Percentiles rank a stretch among this genome's conserved stretches.
phyloP scores from a whole-genome alignment of 1,139 yeast genomes.

The Geotrichum siamense region DNA sequence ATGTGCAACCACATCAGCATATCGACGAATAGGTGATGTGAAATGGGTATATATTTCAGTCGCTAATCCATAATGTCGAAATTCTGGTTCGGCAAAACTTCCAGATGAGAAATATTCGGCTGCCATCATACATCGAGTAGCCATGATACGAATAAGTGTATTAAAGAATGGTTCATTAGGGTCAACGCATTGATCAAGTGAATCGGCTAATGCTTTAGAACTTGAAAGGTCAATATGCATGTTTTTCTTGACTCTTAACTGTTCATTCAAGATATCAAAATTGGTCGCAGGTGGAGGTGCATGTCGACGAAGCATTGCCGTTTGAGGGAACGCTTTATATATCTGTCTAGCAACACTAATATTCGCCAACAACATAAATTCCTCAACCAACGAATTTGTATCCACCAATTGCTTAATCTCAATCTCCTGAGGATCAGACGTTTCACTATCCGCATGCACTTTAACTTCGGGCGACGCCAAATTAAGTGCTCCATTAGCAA shows the following conservation, averaged over 20 bases:
- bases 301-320: slow-evolving; percentile 93
- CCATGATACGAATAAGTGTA: slow-evolving; percentile 90
- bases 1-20: slow-evolving; percentile 96
- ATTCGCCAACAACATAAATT: slow-evolving; percentile 95
- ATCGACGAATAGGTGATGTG: slow-evolving; percentile 97
- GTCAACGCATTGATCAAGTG: slow-evolving; percentile 82
- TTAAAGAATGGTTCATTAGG: slow-evolving; percentile 83
- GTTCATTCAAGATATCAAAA: slow-evolving; percentile 82
- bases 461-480: slow-evolving; percentile 97
- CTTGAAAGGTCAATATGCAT: slow-evolving; percentile 73
- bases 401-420: slow-evolving; percentile 83
- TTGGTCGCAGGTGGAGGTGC: slow-evolving; percentile 93
- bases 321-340: slow-evolving; percentile 89
- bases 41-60: slow-evolving; percentile 97
- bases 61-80: slow-evolving; percentile 94
- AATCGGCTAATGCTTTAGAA: slow-evolving; percentile 88
- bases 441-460: slow-evolving; percentile 94
- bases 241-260: slow-evolving; percentile 72
- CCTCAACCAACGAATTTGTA: slow-evolving; percentile 94
- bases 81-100: slow-evolving; percentile 86
- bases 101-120: slow-evolving; percentile 97
- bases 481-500: slow-evolving; percentile 94
- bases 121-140: slow-evolving; percentile 98
- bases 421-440: slow-evolving; percentile 93
- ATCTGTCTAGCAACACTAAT: slow-evolving; percentile 92